Percentiles rank a stretch among this genome's conserved stretches.
These are phyloP conservation scores for Taphrina betulina DNA, from an alignment of 1,139 yeast genomes.

Conservation along the genomic window DNA sequence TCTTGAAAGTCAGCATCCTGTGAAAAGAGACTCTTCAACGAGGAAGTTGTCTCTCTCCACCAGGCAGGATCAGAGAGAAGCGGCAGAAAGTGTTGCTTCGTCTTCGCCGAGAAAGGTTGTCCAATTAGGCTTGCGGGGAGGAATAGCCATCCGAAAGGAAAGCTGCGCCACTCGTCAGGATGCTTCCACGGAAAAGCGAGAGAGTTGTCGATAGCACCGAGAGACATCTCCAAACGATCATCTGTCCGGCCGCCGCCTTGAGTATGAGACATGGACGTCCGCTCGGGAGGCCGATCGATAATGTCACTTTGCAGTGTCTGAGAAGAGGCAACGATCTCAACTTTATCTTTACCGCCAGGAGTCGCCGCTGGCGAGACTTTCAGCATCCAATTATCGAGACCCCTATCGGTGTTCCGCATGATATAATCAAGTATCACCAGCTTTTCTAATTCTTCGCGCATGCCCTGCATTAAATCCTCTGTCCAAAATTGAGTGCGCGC, in stretches of 20 bases:
- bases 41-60: slow-evolving; percentile 65
- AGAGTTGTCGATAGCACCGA: slow-evolving; percentile 78
- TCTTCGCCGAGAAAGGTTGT: slow-evolving; percentile 60
- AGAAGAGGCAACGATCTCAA: slow-evolving; percentile 28
- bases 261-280: slow-evolving; percentile 29
- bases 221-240: slow-evolving; percentile 49
- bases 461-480: slow-evolving; percentile 51
- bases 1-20: slow-evolving; percentile 63
- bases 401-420: slow-evolving; percentile 74
- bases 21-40: slow-evolving; percentile 53
- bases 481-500: slow-evolving; percentile 52
- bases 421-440: slow-evolving; percentile 69
- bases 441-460: slow-evolving; percentile 65
- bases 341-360: slow-evolving; percentile 6
- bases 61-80: slow-evolving; percentile 60
- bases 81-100: slow-evolving; percentile 60
- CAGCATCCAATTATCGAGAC: slow-evolving; percentile 78
- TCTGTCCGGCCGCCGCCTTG: background rate
- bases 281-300: slow-evolving; percentile 4
- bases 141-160: slow-evolving; percentile 77
- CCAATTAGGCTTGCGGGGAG: slow-evolving; percentile 65
- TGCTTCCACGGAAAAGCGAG: slow-evolving; percentile 79
- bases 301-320: slow-evolving; percentile 6
- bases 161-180: slow-evolving; percentile 79
- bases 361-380: slow-evolving; percentile 45